Conservation (phyloP, 2,329 filamentous ascomycete species). For the Ceratocystis destructans region DNA sequence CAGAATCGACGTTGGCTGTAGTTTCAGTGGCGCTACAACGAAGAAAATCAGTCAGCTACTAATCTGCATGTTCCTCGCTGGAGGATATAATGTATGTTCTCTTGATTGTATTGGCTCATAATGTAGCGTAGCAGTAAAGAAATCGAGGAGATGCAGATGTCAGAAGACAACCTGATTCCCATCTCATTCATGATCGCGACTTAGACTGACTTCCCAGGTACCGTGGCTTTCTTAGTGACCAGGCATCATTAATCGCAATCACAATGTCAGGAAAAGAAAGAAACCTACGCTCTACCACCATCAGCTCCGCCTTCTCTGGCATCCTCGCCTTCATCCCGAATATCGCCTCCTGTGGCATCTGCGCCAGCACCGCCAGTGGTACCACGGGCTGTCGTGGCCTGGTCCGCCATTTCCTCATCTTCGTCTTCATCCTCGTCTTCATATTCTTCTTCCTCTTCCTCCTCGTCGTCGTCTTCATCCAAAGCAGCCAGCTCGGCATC, state of each 20-base stretch:
- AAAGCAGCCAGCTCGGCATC: slow-evolving; percentile 52
- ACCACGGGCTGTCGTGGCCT: slow-evolving; percentile 42
- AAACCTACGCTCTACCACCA: slow-evolving; percentile 98
- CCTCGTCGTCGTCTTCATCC: slow-evolving; percentile 39
- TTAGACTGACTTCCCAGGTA: neutral
- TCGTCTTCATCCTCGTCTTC: slow-evolving; percentile 40
- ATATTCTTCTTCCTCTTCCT: slow-evolving; percentile 50
- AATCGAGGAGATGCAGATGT: neutral
- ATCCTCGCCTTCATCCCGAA: slow-evolving; percentile 77
- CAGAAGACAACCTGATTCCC: neutral
- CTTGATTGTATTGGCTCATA: slow-evolving; percentile 13
- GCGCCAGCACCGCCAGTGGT: slow-evolving; percentile 69
- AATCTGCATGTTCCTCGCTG: neutral
- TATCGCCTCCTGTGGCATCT: slow-evolving; percentile 78
- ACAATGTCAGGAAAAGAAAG: slow-evolving; percentile 4
- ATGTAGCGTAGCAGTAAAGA: slow-evolving; percentile 12
- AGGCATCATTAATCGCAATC: neutral
- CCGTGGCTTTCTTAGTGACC: neutral
- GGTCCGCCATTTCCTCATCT: slow-evolving; percentile 36
- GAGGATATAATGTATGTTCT: slow-evolving; percentile 10
- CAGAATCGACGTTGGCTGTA: slow-evolving; percentile 54
- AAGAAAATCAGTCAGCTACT: slow-evolving; percentile 10
- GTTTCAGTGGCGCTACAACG: slow-evolving; percentile 43
- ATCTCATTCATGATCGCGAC: neutral
- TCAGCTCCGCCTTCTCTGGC: slow-evolving; percentile 88